Conservation (phyloP, 768 basidiomycete species). For the Candolleomyces eurysporus region DNA sequence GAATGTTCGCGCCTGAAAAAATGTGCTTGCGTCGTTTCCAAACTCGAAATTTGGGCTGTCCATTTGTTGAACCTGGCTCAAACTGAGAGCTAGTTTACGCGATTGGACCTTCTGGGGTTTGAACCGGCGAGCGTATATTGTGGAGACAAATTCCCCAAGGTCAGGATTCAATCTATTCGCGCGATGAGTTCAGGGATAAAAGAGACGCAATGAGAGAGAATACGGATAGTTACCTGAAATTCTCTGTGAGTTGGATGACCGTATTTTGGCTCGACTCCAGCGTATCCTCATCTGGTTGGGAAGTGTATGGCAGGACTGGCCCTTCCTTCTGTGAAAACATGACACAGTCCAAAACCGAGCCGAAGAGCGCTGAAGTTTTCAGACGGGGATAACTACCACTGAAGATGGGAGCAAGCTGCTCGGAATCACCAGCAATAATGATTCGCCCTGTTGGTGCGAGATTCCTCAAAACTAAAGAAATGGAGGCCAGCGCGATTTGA, state of each 20-base stretch:
- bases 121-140: slow-evolving; percentile 48
- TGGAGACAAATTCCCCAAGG: slow-evolving; percentile 52
- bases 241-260: slow-evolving; percentile 49
- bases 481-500: slow-evolving; percentile 45
- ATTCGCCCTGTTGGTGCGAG: slow-evolving; percentile 37
- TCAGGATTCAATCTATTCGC: slow-evolving; percentile 45
- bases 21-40: slow-evolving; percentile 20
- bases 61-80: slow-evolving; percentile 26
- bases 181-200: background rate
- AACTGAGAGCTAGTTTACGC: slow-evolving; percentile 33
- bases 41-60: slow-evolving; percentile 11
- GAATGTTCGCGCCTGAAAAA: slow-evolving; percentile 31
- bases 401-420: slow-evolving; percentile 51
- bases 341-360: slow-evolving; percentile 46
- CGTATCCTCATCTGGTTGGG: slow-evolving; percentile 16
- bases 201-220: background rate
- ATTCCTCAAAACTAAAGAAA: slow-evolving; percentile 44
- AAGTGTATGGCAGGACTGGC: slow-evolving; percentile 7
- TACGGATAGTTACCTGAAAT: slow-evolving; percentile 38
- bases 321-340: slow-evolving; percentile 26
- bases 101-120: slow-evolving; percentile 47
- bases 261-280: slow-evolving; percentile 31
- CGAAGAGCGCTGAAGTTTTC: slow-evolving; percentile 39
- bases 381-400: slow-evolving; percentile 44
- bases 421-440: slow-evolving; percentile 50